Evolutionary conservation across 2,329 filamentous ascomycete species (phyloP).

Genomic region (Amylocarpus encephaloides): DNA sequence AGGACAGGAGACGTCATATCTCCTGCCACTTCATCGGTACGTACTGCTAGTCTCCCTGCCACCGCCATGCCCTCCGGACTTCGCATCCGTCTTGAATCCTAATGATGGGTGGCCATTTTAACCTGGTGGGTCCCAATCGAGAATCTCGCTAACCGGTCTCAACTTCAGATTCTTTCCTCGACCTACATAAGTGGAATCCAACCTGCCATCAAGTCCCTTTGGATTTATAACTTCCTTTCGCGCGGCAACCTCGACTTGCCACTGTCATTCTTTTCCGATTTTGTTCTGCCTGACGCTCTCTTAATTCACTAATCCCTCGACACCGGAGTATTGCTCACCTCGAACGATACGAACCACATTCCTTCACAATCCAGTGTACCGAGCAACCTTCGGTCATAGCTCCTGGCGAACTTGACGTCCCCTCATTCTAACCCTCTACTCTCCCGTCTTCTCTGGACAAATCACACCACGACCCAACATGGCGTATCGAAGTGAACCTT

Average conservation of each 20-base stretch:
- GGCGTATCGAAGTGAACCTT: slow-evolving; percentile 43
- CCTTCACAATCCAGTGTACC: slow-evolving; percentile 27
- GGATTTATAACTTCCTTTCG: slow-evolving; percentile 17
- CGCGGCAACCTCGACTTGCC: slow-evolving; percentile 24
- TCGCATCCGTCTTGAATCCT: not conserved
- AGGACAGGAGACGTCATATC: slow-evolving; percentile 5
- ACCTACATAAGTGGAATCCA: slow-evolving; percentile 18
- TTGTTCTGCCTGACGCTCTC: slow-evolving; percentile 25
- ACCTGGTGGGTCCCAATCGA: slow-evolving; percentile 10
- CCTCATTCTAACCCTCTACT: slow-evolving; percentile 23
- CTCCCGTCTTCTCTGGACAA: slow-evolving; percentile 7
- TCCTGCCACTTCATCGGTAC: slow-evolving; percentile 18
- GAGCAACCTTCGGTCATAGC: slow-evolving; percentile 31
- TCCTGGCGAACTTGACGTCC: slow-evolving; percentile 35
- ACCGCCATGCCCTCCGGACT: too few species aligned
- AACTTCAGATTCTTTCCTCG: slow-evolving; percentile 13
- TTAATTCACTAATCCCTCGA: slow-evolving; percentile 30
- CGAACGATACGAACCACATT: slow-evolving; percentile 24
- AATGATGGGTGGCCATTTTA: not conserved
- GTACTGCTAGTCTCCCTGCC: not conserved
- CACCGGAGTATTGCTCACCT: slow-evolving; percentile 20
- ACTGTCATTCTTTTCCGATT: slow-evolving; percentile 30
- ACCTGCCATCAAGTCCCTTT: slow-evolving; percentile 21
- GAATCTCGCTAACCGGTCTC: slow-evolving; percentile 11
- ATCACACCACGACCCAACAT: slow-evolving; percentile 23